These are phyloP conservation scores for Spiromastix sp. DNA, from an alignment of 2,329 filamentous ascomycete genomes.

Conservation along the genomic window DNA sequence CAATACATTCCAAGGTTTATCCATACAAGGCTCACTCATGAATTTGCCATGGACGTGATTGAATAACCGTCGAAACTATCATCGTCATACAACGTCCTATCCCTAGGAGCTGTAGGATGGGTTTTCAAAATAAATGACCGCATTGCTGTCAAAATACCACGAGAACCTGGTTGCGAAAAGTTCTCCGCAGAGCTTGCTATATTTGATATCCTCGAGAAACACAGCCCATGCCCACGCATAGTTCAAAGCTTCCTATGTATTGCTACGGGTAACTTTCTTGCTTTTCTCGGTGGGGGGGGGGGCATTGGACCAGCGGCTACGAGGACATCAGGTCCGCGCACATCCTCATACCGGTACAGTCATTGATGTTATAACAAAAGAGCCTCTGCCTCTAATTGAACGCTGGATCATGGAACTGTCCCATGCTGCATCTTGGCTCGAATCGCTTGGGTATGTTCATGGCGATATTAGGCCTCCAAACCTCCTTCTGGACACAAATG, in stretches of 20 bases:
- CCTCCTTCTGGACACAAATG: conserved; percentile 10
- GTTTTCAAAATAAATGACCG: no score
- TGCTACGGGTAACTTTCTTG: conserved; percentile 6
- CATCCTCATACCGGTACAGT: conserved; percentile 2
- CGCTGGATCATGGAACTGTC: conserved; percentile 12
- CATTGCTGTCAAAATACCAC: no score
- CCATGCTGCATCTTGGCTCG: conserved; percentile 11
- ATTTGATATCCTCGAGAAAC: conserved; percentile 8
- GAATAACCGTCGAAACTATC: no score
- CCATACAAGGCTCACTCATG: no score
- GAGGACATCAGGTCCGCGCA: conserved; percentile 3
- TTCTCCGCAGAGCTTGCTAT: conserved; percentile 7
- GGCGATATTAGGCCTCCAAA: conserved; percentile 13
- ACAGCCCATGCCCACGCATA: conserved; percentile 5
- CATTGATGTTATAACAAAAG: conserved; percentile 4
- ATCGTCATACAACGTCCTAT: no score
- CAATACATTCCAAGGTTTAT: no score
- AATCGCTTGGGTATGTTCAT: conserved; percentile 11
- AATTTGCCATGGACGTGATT: no score
- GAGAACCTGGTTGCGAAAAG: no score
- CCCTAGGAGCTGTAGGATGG: no score
- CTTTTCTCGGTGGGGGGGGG: conserved; percentile 4
- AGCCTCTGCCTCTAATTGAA: conserved; percentile 8
- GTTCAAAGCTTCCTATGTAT: conserved; percentile 8
- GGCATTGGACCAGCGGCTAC: conserved; percentile 4